Evolutionary conservation across 768 basidiomycete genomes (phyloP).

Genomic region (Russula compacta): DNA sequence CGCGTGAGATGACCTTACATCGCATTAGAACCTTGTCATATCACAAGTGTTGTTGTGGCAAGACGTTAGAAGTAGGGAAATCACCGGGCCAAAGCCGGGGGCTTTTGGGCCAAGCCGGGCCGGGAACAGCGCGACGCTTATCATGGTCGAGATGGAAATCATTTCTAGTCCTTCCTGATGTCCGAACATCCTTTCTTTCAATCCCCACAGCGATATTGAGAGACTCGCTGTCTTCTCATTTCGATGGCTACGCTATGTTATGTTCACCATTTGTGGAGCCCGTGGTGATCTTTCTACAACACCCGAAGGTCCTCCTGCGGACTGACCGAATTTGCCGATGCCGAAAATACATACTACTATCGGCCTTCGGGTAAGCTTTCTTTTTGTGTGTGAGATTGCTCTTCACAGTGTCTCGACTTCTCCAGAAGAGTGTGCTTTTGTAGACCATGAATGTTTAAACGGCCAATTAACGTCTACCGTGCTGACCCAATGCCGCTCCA

Average conservation of each 20-base stretch:
- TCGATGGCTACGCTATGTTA: neutral
- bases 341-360: neutral
- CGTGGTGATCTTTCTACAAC: neutral
- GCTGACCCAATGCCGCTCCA: too few relatives aligned
- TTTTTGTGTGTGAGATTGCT: neutral
- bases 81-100: too few relatives aligned
- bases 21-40: too few relatives aligned
- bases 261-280: neutral
- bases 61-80: too few relatives aligned
- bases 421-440: neutral
- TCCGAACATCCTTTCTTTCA: neutral
- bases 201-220: neutral
- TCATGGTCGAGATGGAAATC: neutral
- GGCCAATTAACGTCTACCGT: neutral
- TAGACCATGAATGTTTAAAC: neutral
- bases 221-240: neutral
- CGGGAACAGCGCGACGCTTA: too few relatives aligned
- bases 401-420: neutral
- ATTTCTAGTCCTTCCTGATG: neutral
- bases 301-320: neutral
- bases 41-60: too few relatives aligned
- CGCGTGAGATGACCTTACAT: too few relatives aligned
- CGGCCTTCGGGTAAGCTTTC: neutral
- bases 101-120: too few relatives aligned
- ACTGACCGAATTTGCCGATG: neutral